These are phyloP conservation scores for Rhodomyrtus psidioides DNA, from an alignment of 441 rosid genomes.

Conservation along the genomic window DNA sequence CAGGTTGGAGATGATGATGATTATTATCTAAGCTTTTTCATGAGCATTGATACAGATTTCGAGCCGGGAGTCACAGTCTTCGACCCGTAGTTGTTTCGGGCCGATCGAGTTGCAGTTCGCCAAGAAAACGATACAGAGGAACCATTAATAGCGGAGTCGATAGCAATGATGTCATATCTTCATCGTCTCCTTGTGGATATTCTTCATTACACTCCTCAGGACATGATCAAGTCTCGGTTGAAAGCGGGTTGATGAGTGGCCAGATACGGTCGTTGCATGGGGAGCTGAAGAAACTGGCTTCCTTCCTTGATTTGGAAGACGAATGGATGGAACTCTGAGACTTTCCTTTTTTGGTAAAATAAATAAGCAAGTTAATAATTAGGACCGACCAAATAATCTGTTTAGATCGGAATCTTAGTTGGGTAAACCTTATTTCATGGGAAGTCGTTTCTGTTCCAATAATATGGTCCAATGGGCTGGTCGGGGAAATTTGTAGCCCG, in stretches of 20 bases:
- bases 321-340: background rate
- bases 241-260: background rate
- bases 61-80: background rate
- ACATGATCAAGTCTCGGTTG: background rate
- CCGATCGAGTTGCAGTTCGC: background rate
- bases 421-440: background rate
- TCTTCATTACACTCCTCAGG: background rate
- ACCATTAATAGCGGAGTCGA: background rate
- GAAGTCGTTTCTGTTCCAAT: background rate
- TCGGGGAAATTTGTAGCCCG: too few relatives aligned
- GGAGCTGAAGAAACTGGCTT: conserved; percentile 5
- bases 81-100: background rate
- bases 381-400: background rate
- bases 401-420: background rate
- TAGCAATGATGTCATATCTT: background rate
- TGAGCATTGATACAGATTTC: background rate
- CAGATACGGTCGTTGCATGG: background rate
- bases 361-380: background rate
- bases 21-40: background rate
- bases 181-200: background rate
- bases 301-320: conserved; percentile 4
- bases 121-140: background rate
- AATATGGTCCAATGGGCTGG: background rate
- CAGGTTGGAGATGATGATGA: background rate
- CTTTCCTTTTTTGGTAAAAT: background rate